These are phyloP conservation scores for Epichloe sibirici DNA, from an alignment of 2,329 filamentous ascomycete species.

Conservation along the genomic window DNA sequence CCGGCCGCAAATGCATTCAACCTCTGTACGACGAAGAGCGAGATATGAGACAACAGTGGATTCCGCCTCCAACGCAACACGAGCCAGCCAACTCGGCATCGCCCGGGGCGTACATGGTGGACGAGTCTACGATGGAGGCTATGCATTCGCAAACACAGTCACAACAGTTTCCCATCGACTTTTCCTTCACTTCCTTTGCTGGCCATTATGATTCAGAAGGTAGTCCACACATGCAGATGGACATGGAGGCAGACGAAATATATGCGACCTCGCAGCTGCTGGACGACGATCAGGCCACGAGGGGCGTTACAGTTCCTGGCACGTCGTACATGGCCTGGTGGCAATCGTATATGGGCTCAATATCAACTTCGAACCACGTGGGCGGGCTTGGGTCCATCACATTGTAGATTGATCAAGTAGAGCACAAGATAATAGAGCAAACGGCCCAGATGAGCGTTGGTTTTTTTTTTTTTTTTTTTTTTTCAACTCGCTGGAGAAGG, in stretches of 20 bases:
- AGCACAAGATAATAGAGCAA: not conserved
- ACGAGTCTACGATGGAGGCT: not conserved
- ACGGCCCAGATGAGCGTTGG: too few species aligned
- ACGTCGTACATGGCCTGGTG: constrained; percentile 4
- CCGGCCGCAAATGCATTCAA: constrained; percentile 4
- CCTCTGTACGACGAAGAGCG: constrained; percentile 4
- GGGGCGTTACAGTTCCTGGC: not conserved
- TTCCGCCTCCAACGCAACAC: not conserved
- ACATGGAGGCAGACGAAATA: not conserved
- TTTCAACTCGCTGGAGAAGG: too few species aligned
- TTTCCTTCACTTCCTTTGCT: not conserved
- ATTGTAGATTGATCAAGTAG: not conserved
- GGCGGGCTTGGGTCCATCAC: not conserved
- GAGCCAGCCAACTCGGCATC: not conserved
- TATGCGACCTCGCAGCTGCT: not conserved
- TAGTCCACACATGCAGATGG: not conserved
- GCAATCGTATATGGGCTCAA: constrained; percentile 3
- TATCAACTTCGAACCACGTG: not conserved
- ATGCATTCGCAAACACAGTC: not conserved
- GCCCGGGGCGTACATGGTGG: not conserved
- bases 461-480: too few species aligned
- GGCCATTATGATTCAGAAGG: not conserved
- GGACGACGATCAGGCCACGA: not conserved
- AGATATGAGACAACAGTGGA: not conserved
- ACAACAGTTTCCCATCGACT: not conserved